Evolutionary conservation across 768 basidiomycete species (phyloP).

Genomic region (Phylloporus scabripes): DNA sequence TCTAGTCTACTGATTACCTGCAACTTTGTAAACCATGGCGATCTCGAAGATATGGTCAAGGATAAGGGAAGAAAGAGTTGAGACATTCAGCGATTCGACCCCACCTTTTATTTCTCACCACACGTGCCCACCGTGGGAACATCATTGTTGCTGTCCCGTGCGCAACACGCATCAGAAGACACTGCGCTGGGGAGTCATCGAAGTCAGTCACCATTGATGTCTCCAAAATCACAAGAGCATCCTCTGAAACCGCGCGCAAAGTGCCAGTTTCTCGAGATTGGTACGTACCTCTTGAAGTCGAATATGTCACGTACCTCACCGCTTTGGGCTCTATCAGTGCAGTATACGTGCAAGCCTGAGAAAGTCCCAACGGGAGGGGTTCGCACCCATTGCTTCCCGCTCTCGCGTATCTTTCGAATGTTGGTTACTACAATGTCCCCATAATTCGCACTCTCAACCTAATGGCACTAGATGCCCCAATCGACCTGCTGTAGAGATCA

Average conservation of each 20-base stretch:
- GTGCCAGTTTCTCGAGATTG: slow-evolving; percentile 64
- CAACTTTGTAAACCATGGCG: slow-evolving; percentile 83
- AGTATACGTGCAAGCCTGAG: slow-evolving; percentile 56
- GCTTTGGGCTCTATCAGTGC: slow-evolving; percentile 32
- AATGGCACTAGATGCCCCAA: slow-evolving; percentile 51
- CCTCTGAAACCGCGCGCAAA: slow-evolving; percentile 12
- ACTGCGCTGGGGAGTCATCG: background rate
- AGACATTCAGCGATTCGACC: slow-evolving; percentile 12
- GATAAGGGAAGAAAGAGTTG: slow-evolving; percentile 19
- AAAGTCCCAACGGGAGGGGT: slow-evolving; percentile 18
- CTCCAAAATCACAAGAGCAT: background rate
- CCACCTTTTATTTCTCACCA: slow-evolving; percentile 29
- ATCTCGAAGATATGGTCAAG: slow-evolving; percentile 19
- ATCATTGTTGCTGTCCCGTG: background rate
- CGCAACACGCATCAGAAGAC: background rate
- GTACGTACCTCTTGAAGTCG: slow-evolving; percentile 11
- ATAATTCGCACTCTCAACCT: slow-evolving; percentile 3
- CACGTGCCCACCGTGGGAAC: slow-evolving; percentile 32
- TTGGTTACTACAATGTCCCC: slow-evolving; percentile 31
- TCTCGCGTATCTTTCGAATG: slow-evolving; percentile 73
- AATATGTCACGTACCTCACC: slow-evolving; percentile 3
- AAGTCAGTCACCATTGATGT: slow-evolving; percentile 4
- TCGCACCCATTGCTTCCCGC: slow-evolving; percentile 58
- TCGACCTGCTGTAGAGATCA: slow-evolving; percentile 65
- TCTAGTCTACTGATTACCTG: slow-evolving; percentile 45